Conservation (phyloP, 345 rosid genomes). For the Crucihimalaya himalaica region DNA sequence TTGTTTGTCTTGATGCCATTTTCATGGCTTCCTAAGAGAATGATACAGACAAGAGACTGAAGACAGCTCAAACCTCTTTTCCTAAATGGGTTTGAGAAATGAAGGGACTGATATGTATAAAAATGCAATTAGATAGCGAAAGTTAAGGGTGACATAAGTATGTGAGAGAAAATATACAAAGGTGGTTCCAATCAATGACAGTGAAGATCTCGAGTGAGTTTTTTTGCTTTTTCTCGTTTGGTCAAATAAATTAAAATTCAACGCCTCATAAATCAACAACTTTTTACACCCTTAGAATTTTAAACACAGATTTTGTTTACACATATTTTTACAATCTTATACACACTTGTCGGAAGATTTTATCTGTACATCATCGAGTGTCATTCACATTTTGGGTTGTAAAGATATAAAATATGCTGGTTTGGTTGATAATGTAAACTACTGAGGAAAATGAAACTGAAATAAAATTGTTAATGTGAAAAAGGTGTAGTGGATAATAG, state of each 20-base stretch:
- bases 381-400: constrained; percentile 3
- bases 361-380: background rate
- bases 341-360: background rate
- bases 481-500: constrained; percentile 16
- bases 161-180: constrained; percentile 12
- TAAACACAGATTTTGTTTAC: background rate
- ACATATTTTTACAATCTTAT: background rate
- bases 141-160: constrained; percentile 30
- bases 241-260: constrained; percentile 27
- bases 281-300: background rate
- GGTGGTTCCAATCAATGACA: constrained; percentile 40
- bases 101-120: constrained; percentile 2
- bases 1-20: constrained; percentile 35
- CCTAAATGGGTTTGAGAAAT: constrained; percentile 17
- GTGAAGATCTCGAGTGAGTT: constrained; percentile 30
- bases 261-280: constrained; percentile 19
- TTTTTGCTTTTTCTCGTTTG: background rate
- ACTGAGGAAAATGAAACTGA: background rate
- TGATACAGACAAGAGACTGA: constrained; percentile 2
- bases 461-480: background rate
- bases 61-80: constrained; percentile 22
- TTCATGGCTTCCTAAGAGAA: constrained; percentile 29
- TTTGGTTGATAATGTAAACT: background rate
- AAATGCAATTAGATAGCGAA: constrained; percentile 23
- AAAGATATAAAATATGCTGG: background rate